phyloP scores from a whole-genome alignment of 2,329 filamentous ascomycete species.

The Ramularia endophylla region DNA sequence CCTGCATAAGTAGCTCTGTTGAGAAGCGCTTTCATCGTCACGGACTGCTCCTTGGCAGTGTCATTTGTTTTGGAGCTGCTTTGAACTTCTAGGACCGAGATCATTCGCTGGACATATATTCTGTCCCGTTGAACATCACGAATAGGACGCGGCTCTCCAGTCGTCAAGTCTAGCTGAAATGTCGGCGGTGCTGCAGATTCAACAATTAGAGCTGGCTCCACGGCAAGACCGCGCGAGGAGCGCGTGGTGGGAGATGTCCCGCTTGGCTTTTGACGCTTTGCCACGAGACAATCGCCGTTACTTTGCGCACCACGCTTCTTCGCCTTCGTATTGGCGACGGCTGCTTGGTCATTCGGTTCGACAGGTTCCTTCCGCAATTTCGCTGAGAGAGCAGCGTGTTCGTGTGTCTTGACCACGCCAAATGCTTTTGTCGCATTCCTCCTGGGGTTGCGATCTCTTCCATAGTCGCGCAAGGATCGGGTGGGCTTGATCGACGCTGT shows the following conservation, averaged over 20 bases:
- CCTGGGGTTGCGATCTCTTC: neutral
- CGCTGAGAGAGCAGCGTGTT: neutral
- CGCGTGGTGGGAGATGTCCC: neutral
- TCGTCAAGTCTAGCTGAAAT: neutral
- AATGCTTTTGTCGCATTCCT: neutral
- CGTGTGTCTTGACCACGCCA: neutral
- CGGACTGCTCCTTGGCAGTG: constrained; percentile 14
- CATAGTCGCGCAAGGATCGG: neutral
- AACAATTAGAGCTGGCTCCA: too few species aligned
- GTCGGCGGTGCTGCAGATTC: neutral
- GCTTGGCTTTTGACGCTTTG: neutral
- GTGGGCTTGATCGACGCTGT: neutral
- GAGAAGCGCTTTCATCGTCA: constrained; percentile 23
- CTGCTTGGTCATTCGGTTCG: neutral
- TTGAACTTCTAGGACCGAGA: neutral
- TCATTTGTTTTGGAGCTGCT: constrained; percentile 4
- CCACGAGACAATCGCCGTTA: neutral
- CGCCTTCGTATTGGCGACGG: neutral
- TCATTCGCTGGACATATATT: neutral
- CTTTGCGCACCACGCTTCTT: neutral
- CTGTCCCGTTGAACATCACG: neutral
- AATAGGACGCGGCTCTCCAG: neutral
- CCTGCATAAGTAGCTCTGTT: constrained; percentile 17
- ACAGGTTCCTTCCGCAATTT: neutral
- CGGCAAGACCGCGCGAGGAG: neutral